Base-by-base conservation (phyloP, 192 early-diverging fungal species). In the Coemansia sp. region DNA sequence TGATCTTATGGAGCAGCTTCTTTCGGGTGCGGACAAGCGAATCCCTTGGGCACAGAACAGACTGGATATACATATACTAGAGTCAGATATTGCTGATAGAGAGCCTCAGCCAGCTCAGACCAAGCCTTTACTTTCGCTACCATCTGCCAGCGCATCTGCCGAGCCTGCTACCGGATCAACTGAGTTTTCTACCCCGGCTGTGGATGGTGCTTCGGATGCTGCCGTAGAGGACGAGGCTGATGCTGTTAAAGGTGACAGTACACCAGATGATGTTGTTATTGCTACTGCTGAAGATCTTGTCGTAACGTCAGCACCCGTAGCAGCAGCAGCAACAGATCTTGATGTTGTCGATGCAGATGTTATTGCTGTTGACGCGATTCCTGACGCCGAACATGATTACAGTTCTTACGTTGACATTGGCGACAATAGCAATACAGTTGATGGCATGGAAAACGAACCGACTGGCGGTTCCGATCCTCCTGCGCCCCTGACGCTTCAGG, bases 41-140 rank as follows among this genome's bases (percentile, higher is more conserved):
- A 70, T 82, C 70, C 79, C 79, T 5, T 82, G 79, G 79, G 67
- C 79, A 9, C 79, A 82, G 63, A 71, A 82, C 65, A 72, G 69
- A 19, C 67, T 82, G 16, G 79, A 82, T 46, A 76, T 82, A n/a
- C 79, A 82, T 32, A 37, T 57, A 1, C 42, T 82, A 10, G 79
- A 82, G 48, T 76, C 79, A 25, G 25, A 42, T 7, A 68, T 77
- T 17, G 75, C 61, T 10, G 72, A 63, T 7, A 66, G 79, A 9
- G 51, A 53, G 57, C 79, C 79, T 2, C 75, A 76, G 56, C 65
- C 56, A 39, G 68, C 71, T 0, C 56, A 63, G 1, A 12, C 50
- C 5, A 72, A 67, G 45, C 68, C 43, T 11, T 17, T 54, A 32
- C 59, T 56, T 22, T 63, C 62, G 6, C 46, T 68, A 19, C 51